Base-by-base conservation (phyloP, 768 basidiomycete species). In the Scleroderma citrinum region DNA sequence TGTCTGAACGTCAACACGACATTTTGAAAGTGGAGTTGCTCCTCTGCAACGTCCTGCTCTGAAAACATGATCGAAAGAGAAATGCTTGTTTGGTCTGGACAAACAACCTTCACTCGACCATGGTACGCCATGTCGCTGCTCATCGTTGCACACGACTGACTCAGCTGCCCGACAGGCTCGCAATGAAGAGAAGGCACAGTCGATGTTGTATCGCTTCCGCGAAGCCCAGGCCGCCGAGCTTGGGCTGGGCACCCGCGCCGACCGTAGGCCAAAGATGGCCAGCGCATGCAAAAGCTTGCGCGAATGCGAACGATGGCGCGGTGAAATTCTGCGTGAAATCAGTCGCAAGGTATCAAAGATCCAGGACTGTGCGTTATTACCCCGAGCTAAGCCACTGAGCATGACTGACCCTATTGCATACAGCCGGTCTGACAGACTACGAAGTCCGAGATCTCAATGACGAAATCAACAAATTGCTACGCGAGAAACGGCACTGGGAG, bases 161-260 rank as follows among this genome's bases (percentile, higher is more conserved):
- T n/a, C n/a, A n/a, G n/a, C n/a, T n/a, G n/a, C n/a, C 13, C 13
- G 31, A 7, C 56, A 92, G 93, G 93, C 94, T 53, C 87, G 94
- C 68, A 97, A 98, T 85, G 89, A 93, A 67, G 95, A 97, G 69
- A 99, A 97, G 67, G 91, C 93, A 1, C 93, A 95, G 69, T 91
- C 87, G 16, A 92, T 91, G 87, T 76, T 92, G 26, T 91, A 92
- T 65, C 89, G 92, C 50, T 97, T 99, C 71, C 87, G 95, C 47
- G 93, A 98, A 71, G 89, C 91, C 39, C 95, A 99, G 64, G 93
- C 92, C 0, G 87, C 88, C 30, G 94, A 97, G 73, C 84, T 98
- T 58, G 94, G 95, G 32, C 79, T 99, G 20, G 87, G 87, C 30
- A 85, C 87, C 14, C 81, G 89, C 40, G 75, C 71, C 10, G 94